Evolutionary conservation across 805 yeast genomes (phyloP).

Genomic region (Pichia nanzhaoensis): DNA sequence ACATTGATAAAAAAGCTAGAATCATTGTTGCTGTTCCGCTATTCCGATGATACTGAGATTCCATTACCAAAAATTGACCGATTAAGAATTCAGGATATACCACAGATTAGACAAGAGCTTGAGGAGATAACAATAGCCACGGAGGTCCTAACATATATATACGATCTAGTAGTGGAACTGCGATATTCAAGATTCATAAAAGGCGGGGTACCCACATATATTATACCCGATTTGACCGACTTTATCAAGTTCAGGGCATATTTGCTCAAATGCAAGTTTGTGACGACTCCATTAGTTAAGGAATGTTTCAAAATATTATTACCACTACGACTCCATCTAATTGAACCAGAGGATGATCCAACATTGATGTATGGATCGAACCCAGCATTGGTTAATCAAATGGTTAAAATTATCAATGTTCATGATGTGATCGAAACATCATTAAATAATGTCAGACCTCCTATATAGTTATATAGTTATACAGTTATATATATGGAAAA

Average conservation of each 20-base stretch:
- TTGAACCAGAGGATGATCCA: slow-evolving; percentile 40
- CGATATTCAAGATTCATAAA: slow-evolving; percentile 49
- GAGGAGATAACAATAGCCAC: slow-evolving; percentile 31
- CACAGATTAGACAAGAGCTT: slow-evolving; percentile 1
- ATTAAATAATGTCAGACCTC: slow-evolving; percentile 44
- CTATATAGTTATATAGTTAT: slow-evolving; percentile 30
- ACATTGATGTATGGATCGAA: slow-evolving; percentile 54
- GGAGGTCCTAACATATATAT: slow-evolving; percentile 47
- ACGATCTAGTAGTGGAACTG: slow-evolving; percentile 47
- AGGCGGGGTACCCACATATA: slow-evolving; percentile 45
- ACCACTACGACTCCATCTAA: slow-evolving; percentile 38
- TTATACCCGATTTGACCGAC: slow-evolving; percentile 36
- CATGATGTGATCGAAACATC: slow-evolving; percentile 48
- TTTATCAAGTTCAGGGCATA: slow-evolving; percentile 37
- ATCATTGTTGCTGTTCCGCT: slow-evolving; percentile 2
- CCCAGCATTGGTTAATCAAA: slow-evolving; percentile 31
- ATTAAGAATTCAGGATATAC: too few relatives aligned
- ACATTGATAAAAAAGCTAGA: slow-evolving; percentile 1
- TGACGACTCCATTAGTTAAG: slow-evolving; percentile 48
- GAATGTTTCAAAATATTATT: slow-evolving; percentile 41
- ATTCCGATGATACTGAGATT: neutral
- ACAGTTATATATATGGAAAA: too few relatives aligned
- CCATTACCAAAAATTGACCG: too few relatives aligned
- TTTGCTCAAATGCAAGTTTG: slow-evolving; percentile 35
- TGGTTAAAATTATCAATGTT: slow-evolving; percentile 40